Base-by-base conservation (phyloP, 2,329 filamentous ascomycete genomes). In the Fusarium albosuccineum region DNA sequence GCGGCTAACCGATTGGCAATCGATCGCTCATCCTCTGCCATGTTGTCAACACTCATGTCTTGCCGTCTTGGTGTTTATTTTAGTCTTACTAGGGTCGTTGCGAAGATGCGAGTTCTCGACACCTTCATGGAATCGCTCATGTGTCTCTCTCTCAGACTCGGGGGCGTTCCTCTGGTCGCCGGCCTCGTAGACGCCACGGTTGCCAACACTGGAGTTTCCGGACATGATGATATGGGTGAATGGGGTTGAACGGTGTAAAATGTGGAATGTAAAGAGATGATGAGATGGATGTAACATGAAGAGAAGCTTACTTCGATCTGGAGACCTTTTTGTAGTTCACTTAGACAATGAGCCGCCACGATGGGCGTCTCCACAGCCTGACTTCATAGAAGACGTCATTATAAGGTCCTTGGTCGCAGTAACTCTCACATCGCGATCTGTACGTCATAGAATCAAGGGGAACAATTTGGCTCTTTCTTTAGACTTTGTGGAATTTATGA, bases 81-180 rank as follows among this genome's bases (percentile, higher is more conserved):
- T 14, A 22, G 13, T 74, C 85, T 64, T 85, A 94, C 92, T 95
- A 50, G 92, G 88, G 76, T 96, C 92, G 57, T 86, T 85, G 66
- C 85, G 82, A 64, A 84, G 78, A 79, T 97, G 92, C 53, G 90
- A 90, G 77, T 92, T 83, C 60, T 85, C 77, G 77, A 90, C 83
- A 72, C 93, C 92, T 81, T 95, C 91, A 64, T 94, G 82, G 81
- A 87, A 96, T 62, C 88, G 85, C 52, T 86, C 81, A 17, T 84
- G 79, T 41, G 83, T 82, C 26, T 84, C 76, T 37, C 74, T 44
- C 73, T 87, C 82, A 3, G 86, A 83, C 61, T 86, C 76, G 64
- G 87, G 85, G 64, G 80, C 76, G 77, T 89, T 93, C 73, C 87
- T 86, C 84, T 96, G 92, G 80, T 96, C 92, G 60, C 89, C 90